Conservation (phyloP, 306 rosid species). For the Cicer judaicum region DNA sequence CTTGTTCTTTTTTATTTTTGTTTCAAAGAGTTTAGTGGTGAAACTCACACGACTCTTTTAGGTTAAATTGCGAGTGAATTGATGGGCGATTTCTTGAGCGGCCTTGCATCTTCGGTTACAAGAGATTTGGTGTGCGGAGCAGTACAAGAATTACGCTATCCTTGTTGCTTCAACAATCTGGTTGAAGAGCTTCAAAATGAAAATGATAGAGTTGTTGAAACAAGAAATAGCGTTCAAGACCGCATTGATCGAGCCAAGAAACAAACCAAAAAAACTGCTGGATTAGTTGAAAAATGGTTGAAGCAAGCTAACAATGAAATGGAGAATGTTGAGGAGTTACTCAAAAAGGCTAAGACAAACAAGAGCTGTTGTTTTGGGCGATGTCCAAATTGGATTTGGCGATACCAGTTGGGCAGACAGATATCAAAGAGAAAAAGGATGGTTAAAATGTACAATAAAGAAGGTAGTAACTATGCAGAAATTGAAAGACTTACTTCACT, state of each 20-base stretch:
- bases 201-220: not conserved
- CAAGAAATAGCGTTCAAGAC: not conserved
- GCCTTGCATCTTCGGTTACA: not conserved
- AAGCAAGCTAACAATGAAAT: not conserved
- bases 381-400: slow-evolving; percentile 29
- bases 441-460: not conserved
- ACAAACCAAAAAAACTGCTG: not conserved
- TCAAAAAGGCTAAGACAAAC: not conserved
- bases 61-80: not conserved
- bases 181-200: slow-evolving; percentile 17
- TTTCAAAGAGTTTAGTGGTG: too few species aligned
- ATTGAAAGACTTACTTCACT: not conserved
- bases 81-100: not conserved
- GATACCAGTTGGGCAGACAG: not conserved
- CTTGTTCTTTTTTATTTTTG: too few species aligned
- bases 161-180: slow-evolving; percentile 6
- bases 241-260: not conserved
- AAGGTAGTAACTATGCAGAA: not conserved
- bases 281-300: slow-evolving; percentile 17
- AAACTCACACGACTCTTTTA: too few species aligned
- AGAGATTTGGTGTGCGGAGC: not conserved
- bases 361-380: not conserved
- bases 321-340: not conserved
- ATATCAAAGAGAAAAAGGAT: not conserved
- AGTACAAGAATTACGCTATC: not conserved